phyloP scores from a whole-genome alignment of 345 rosid species.

The Conringia planisiliqua region DNA sequence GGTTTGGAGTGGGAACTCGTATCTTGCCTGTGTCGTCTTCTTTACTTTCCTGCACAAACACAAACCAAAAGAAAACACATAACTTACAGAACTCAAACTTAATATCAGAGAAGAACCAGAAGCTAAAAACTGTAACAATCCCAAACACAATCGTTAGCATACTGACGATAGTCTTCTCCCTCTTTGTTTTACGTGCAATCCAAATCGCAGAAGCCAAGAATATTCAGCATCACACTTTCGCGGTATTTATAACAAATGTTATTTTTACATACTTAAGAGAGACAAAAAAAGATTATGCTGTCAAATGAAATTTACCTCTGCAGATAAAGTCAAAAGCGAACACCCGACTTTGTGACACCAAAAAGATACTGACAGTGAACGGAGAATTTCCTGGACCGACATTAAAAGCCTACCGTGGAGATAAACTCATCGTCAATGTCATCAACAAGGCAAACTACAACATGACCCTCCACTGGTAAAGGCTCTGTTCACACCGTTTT shows the following conservation, averaged over 20 bases:
- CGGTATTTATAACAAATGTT: slow-evolving; percentile 2
- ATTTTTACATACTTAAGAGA: not conserved
- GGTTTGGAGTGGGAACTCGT: too few relatives aligned
- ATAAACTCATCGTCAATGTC: slow-evolving; percentile 42
- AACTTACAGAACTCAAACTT: too few relatives aligned
- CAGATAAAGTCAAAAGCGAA: slow-evolving; percentile 37
- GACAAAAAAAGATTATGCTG: not conserved
- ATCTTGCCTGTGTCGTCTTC: too few relatives aligned
- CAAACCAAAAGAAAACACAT: too few relatives aligned
- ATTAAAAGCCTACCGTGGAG: slow-evolving; percentile 41
- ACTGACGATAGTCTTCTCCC: not conserved
- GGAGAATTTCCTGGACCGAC: slow-evolving; percentile 48
- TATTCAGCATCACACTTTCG: slow-evolving; percentile 24
- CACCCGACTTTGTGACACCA: slow-evolving; percentile 41
- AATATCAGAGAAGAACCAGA: too few relatives aligned
- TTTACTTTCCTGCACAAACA: too few relatives aligned
- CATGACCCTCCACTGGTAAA: slow-evolving; percentile 56
- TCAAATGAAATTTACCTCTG: not conserved
- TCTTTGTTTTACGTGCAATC: slow-evolving; percentile 1
- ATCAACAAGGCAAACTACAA: slow-evolving; percentile 44
- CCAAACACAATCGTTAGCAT: not conserved
- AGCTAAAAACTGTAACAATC: too few relatives aligned
- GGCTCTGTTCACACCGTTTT: not conserved
- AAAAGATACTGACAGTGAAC: slow-evolving; percentile 44
- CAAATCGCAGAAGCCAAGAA: slow-evolving; percentile 11